Evolutionary conservation across 2,329 filamentous ascomycete species (phyloP).

Genomic region (Macrophomina pseudophaseolina): DNA sequence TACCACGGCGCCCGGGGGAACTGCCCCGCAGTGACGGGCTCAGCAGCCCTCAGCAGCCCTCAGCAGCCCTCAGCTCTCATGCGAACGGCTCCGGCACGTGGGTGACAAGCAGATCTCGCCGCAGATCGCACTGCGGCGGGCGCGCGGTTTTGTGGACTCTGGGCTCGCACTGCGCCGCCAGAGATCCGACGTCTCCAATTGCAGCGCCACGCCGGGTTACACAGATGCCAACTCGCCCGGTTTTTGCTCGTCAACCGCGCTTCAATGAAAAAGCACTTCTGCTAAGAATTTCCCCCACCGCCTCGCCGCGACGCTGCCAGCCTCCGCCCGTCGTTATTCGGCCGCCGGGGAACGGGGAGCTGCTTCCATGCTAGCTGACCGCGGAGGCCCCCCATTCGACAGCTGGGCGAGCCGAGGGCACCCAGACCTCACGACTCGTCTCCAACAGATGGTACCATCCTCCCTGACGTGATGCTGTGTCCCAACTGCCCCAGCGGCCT

Average conservation of each 20-base stretch:
- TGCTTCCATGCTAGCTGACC: slow-evolving; percentile 14
- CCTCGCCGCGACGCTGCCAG: background rate
- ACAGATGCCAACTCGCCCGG: slow-evolving; percentile 13
- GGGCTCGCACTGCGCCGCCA: slow-evolving; percentile 17
- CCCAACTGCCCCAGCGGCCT: background rate
- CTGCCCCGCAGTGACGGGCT: no score
- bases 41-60: background rate
- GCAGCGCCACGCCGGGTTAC: slow-evolving; percentile 1
- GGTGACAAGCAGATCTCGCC: slow-evolving; percentile 11
- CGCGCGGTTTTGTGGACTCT: background rate
- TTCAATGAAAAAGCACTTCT: slow-evolving; percentile 18
- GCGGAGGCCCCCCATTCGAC: slow-evolving; percentile 10
- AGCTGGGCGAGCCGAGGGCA: slow-evolving; percentile 7
- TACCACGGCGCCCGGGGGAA: no score
- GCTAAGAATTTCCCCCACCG: background rate
- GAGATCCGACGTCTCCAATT: slow-evolving; percentile 22
- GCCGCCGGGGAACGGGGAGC: slow-evolving; percentile 3
- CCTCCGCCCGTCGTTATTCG: slow-evolving; percentile 11
- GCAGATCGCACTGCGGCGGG: slow-evolving; percentile 17
- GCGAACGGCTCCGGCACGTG: slow-evolving; percentile 16
- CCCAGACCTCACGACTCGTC: slow-evolving; percentile 12
- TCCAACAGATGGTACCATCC: slow-evolving; percentile 4
- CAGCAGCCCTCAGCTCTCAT: background rate
- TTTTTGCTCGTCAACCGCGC: slow-evolving; percentile 22
- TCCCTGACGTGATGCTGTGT: slow-evolving; percentile 12